Conservation (phyloP, 768 basidiomycete genomes). For the Psilocybe azurescens region DNA sequence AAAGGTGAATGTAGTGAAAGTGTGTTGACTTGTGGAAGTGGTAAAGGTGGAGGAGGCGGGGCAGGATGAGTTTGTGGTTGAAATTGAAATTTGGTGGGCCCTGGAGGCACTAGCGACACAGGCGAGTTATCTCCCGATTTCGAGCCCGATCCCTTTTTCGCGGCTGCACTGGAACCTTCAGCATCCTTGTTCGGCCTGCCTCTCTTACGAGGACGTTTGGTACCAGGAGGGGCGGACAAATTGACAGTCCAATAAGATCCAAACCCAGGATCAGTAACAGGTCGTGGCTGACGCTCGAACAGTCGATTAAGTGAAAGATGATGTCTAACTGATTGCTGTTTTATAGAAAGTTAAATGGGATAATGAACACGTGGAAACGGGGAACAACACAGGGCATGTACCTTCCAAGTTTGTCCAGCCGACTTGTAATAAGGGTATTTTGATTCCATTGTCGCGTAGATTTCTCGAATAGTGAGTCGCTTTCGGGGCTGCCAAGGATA, state of each 20-base stretch:
- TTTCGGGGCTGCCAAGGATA: conserved; percentile 77
- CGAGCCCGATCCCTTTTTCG: conserved; percentile 11
- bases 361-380: conserved; percentile 18
- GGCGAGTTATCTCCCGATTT: conserved; percentile 8
- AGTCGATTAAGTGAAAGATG: conserved; percentile 83
- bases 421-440: conserved; percentile 85
- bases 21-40: conserved; percentile 28
- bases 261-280: conserved; percentile 85
- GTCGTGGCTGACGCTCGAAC: conserved; percentile 82
- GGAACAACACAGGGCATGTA: conserved; percentile 33
- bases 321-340: conserved; percentile 86
- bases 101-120: conserved; percentile 16
- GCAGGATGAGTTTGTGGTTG: conserved; percentile 32
- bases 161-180: conserved; percentile 17
- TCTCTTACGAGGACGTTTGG: conserved; percentile 84
- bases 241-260: conserved; percentile 94
- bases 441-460: conserved; percentile 85
- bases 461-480: conserved; percentile 82
- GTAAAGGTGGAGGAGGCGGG: conserved; percentile 30
- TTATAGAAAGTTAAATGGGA: conserved; percentile 12
- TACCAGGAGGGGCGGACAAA: conserved; percentile 81
- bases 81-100: conserved; percentile 29
- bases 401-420: conserved; percentile 88
- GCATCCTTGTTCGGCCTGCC: conserved; percentile 62
- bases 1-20: conserved; percentile 12